A percentile compares a stretch with the other conserved stretches of the same genome.
Evolutionary conservation across 768 basidiomycete species (phyloP).

Genomic region (Tulasnella sp.): DNA sequence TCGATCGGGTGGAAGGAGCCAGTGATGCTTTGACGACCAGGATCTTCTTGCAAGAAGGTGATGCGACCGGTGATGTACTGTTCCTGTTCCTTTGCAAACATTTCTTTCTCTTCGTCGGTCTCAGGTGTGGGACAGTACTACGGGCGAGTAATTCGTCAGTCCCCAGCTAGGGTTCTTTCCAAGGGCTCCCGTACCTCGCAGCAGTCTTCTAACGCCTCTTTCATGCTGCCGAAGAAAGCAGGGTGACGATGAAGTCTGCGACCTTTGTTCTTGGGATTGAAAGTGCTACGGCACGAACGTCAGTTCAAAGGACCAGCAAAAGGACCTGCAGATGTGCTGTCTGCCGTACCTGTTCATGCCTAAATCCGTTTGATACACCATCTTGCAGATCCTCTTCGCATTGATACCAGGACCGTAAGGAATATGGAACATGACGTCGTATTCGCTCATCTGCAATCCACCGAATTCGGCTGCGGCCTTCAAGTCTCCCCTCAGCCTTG

Average conservation of each 20-base stretch:
- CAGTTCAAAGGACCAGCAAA: background rate
- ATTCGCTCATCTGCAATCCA: slow-evolving; percentile 54
- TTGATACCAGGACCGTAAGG: slow-evolving; percentile 62
- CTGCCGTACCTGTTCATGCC: slow-evolving; percentile 20
- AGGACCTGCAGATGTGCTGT: no score
- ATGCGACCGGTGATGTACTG: slow-evolving; percentile 52
- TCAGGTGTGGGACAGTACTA: slow-evolving; percentile 55
- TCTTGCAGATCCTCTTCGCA: slow-evolving; percentile 51
- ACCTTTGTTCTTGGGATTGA: slow-evolving; percentile 59
- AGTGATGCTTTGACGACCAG: slow-evolving; percentile 56
- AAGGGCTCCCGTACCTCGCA: slow-evolving; percentile 46
- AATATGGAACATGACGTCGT: slow-evolving; percentile 55
- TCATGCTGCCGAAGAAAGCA: slow-evolving; percentile 57
- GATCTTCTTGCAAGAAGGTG: slow-evolving; percentile 58
- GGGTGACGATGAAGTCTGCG: slow-evolving; percentile 59
- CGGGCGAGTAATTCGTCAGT: background rate
- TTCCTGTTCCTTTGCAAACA: slow-evolving; percentile 53
- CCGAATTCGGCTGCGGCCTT: slow-evolving; percentile 44
- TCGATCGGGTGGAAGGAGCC: slow-evolving; percentile 67
- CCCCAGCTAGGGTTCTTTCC: background rate
- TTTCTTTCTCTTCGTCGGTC: slow-evolving; percentile 51
- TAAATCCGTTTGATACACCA: slow-evolving; percentile 53
- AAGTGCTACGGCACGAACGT: slow-evolving; percentile 40
- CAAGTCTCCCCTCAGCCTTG: slow-evolving; percentile 47
- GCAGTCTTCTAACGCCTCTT: slow-evolving; percentile 59